These are phyloP conservation scores for Nitzschia sp. DNA, from an alignment of 108 stramenopile species.

Conservation along the genomic window DNA sequence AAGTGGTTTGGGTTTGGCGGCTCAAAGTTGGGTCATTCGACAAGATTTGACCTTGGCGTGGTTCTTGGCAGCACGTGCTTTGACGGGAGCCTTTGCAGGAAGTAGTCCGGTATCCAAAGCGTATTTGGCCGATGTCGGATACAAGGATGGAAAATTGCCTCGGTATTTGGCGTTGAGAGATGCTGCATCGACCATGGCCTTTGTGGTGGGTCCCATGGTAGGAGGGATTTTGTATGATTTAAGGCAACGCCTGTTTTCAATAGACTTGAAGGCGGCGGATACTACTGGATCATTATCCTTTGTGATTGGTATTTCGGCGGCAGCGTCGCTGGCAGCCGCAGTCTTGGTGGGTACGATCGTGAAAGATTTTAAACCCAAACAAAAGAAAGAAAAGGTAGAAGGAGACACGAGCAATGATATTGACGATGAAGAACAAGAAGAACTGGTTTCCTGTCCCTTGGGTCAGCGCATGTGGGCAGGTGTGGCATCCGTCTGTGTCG, in stretches of 20 bases:
- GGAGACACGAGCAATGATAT: not conserved
- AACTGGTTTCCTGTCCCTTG: constrained; percentile 69
- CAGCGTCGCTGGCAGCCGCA: constrained; percentile 61
- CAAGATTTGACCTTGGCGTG: constrained; percentile 39
- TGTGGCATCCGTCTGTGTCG: constrained; percentile 63
- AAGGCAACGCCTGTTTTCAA: constrained; percentile 17
- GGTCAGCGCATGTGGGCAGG: constrained; percentile 67
- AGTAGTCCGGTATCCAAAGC: constrained; percentile 76
- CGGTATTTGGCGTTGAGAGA: constrained; percentile 72
- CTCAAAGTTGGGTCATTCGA: constrained; percentile 58
- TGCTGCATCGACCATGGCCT: constrained; percentile 74
- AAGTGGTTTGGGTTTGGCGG: constrained; percentile 60
- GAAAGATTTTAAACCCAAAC: constrained; percentile 14
- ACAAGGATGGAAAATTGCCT: constrained; percentile 44
- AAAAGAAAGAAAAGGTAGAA: not conserved
- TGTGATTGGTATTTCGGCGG: constrained; percentile 63
- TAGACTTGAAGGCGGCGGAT: not conserved
- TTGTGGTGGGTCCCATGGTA: constrained; percentile 69
- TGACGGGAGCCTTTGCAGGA: constrained; percentile 76
- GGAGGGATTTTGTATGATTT: constrained; percentile 65
- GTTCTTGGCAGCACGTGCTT: constrained; percentile 62
- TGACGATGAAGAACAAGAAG: constrained; percentile 18
- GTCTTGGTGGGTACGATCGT: constrained; percentile 45
- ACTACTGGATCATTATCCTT: constrained; percentile 45
- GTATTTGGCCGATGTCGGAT: constrained; percentile 73